phyloP scores from a whole-genome alignment of 2,329 filamentous ascomycete species.

The Pseudogymnoascus sp. region DNA sequence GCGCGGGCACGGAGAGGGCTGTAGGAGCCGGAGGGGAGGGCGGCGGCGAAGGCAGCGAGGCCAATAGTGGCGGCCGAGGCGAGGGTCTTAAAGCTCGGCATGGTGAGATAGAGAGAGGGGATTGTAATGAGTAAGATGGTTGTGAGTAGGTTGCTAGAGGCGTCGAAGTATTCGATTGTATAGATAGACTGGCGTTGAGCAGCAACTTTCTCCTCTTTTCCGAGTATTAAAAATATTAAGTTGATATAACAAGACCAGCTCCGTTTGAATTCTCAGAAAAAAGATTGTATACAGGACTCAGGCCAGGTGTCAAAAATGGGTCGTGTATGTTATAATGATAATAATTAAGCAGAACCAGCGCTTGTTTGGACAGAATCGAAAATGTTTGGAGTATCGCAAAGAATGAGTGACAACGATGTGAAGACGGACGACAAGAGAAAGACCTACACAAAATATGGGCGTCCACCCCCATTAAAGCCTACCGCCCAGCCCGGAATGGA shows the following conservation, averaged over 20 bases:
- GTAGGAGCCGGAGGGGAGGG: slow-evolving; percentile 24
- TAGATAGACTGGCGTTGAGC: neutral
- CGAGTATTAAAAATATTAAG: slow-evolving; percentile 7
- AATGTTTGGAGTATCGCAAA: slow-evolving; percentile 10
- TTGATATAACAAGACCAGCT: slow-evolving; percentile 1
- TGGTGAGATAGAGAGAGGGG: slow-evolving; percentile 14
- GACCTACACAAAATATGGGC: slow-evolving; percentile 17
- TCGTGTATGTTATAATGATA: slow-evolving; percentile 1
- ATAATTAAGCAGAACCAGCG: slow-evolving; percentile 6
- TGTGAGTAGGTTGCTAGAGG: slow-evolving; percentile 16
- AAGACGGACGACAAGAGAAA: slow-evolving; percentile 12
- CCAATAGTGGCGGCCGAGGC: slow-evolving; percentile 23
- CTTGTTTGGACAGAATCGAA: slow-evolving; percentile 9
- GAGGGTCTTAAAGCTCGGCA: slow-evolving; percentile 27
- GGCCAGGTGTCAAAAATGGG: neutral
- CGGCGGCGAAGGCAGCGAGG: slow-evolving; percentile 20
- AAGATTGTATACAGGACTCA: neutral
- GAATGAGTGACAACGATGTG: slow-evolving; percentile 12
- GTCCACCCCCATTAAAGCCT: neutral
- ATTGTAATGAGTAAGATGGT: neutral
- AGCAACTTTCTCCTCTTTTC: neutral
- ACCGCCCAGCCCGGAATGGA: neutral
- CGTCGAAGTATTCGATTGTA: slow-evolving; percentile 8
- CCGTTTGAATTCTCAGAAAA: neutral
- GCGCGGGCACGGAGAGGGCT: slow-evolving; percentile 20